phyloP scores from a whole-genome alignment of 2,329 filamentous ascomycete genomes.

The Rhynchosporium graminicola region DNA sequence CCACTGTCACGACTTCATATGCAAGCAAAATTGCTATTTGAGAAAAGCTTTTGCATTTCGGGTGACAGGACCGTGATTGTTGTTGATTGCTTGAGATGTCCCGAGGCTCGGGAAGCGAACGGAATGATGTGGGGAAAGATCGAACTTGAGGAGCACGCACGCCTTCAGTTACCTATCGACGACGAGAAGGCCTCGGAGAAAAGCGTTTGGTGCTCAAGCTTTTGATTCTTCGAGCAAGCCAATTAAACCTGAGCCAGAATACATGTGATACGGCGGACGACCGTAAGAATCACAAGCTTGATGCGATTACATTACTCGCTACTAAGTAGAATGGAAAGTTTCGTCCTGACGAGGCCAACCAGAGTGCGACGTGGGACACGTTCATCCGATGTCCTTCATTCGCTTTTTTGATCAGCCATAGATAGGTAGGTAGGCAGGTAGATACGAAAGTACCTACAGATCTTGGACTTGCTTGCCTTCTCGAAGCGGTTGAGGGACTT shows the following conservation, averaged over 20 bases:
- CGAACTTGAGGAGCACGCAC: not conserved
- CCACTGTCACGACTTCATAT: not conserved
- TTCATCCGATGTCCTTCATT: too few relatives aligned
- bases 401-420: too few relatives aligned
- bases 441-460: not conserved
- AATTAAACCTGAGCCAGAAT: not conserved
- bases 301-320: too few relatives aligned
- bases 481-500: not conserved
- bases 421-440: not conserved
- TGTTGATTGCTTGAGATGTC: conserved; percentile 4
- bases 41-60: not conserved
- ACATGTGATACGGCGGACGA: conserved; percentile 9
- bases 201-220: conserved; percentile 7
- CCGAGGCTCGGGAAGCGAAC: conserved; percentile 6
- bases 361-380: too few relatives aligned
- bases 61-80: conserved; percentile 7
- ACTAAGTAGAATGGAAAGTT: too few relatives aligned
- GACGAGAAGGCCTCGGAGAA: conserved; percentile 9
- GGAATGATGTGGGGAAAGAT: not conserved
- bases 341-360: too few relatives aligned
- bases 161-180: not conserved
- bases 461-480: not conserved
- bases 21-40: not conserved
- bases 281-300: too few relatives aligned
- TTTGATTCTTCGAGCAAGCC: not conserved